These are phyloP conservation scores for Coemansia sp. DNA, from an alignment of 192 early-diverging fungal genomes.

Conservation along the genomic window DNA sequence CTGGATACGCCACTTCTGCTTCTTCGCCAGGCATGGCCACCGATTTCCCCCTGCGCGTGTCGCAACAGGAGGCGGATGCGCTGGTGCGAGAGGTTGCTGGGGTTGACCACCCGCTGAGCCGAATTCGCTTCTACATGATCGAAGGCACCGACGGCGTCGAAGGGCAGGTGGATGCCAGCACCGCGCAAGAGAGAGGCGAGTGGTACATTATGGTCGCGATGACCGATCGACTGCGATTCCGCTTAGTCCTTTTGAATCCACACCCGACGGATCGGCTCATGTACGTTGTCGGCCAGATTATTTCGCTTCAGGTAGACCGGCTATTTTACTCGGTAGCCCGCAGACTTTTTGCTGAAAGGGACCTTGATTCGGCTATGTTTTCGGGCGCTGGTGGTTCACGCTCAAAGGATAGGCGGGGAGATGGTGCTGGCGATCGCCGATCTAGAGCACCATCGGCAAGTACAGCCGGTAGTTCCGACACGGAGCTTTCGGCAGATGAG, in stretches of 20 bases:
- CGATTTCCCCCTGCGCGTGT: slow-evolving; percentile 42
- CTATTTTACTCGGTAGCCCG: slow-evolving; percentile 52
- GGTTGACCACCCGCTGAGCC: slow-evolving; percentile 24
- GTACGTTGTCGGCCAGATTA: slow-evolving; percentile 42
- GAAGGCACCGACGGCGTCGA: slow-evolving; percentile 52
- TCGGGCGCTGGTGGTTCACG: background rate
- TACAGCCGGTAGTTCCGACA: background rate
- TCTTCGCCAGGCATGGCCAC: slow-evolving; percentile 17
- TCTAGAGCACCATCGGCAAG: background rate
- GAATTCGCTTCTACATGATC: slow-evolving; percentile 52
- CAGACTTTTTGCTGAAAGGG: slow-evolving; percentile 28
- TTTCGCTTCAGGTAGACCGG: slow-evolving; percentile 49
- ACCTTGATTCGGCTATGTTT: slow-evolving; percentile 16
- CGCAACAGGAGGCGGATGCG: slow-evolving; percentile 49
- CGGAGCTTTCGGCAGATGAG: slow-evolving; percentile 16
- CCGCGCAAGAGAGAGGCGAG: slow-evolving; percentile 18
- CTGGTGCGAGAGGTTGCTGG: slow-evolving; percentile 42
- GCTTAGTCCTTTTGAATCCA: slow-evolving; percentile 42
- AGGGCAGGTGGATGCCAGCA: slow-evolving; percentile 22
- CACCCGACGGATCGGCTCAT: slow-evolving; percentile 34
- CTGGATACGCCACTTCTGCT: background rate
- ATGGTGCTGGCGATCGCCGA: background rate
- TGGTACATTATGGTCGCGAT: slow-evolving; percentile 57
- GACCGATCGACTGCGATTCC: slow-evolving; percentile 52
- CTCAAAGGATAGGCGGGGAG: background rate